phyloP scores from a whole-genome alignment of 106 monocot species.

The Xerophyta viscosa region DNA sequence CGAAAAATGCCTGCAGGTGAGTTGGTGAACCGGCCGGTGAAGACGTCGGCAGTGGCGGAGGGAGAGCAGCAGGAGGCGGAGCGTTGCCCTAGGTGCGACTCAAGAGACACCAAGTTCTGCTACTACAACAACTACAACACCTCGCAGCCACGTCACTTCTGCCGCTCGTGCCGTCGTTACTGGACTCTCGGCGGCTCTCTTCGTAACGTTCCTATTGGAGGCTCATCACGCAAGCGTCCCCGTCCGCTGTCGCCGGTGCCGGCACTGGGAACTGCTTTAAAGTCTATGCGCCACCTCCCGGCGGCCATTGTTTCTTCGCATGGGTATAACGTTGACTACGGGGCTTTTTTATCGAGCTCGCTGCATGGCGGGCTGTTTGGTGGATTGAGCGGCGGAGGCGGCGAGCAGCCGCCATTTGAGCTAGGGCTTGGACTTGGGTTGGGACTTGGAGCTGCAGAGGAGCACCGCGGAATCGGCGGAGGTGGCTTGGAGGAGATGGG shows the following conservation, averaged over 20 bases:
- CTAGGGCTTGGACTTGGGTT: conserved; percentile 17
- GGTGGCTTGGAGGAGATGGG: conserved; percentile 6
- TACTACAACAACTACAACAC: conserved; percentile 59
- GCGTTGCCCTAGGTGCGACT: conserved; percentile 67
- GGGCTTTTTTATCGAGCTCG: not conserved
- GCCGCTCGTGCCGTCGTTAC: conserved; percentile 82
- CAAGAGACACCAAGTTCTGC: conserved; percentile 43
- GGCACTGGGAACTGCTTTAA: conserved; percentile 1
- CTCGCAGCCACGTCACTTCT: conserved; percentile 81
- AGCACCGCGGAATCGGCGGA: not conserved
- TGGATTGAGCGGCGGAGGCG: not conserved
- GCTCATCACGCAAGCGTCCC: conserved; percentile 35
- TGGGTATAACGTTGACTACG: not conserved
- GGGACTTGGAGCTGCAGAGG: not conserved
- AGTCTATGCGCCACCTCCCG: not conserved
- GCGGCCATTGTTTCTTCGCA: not conserved
- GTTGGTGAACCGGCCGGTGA: not conserved
- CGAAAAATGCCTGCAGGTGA: not conserved
- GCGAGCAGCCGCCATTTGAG: conserved; percentile 1
- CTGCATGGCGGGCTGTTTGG: conserved; percentile 1
- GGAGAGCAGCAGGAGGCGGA: too few relatives aligned
- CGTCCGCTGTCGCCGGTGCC: conserved; percentile 3
- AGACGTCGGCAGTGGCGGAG: conserved; percentile 2
- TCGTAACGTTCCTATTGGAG: conserved; percentile 73
- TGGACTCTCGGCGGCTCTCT: conserved; percentile 86